Base-by-base conservation (phyloP, 75 land plant species). In the Selaginella tamariscina region DNA sequence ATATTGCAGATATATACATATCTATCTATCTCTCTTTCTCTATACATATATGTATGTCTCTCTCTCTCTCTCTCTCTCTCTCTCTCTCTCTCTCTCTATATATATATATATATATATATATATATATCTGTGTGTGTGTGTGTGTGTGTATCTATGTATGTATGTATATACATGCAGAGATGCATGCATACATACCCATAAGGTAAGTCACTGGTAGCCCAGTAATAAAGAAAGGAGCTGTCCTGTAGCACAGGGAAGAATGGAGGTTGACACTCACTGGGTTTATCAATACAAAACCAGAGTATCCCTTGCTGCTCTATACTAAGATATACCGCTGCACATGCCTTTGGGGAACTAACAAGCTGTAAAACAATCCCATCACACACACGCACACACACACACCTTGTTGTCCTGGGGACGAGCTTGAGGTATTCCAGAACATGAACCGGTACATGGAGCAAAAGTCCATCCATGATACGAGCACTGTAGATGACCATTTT, bases 401-500 rank as follows among this genome's bases (percentile, higher is more conserved):
- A 49, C 24, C 69, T 33, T 49, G 15, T 1, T 67, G 15, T 71
- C 78, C 31, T 78, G 77, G 9, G 64, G 55, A 1, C 80, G 78
- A 9, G 78, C 80, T 65, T 84, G 87, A 24, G 87, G 87, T 39
- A 82, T 82, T 13, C 11, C 26, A 32, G 82, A 75, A 54, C 87
- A 84, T 27, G 66, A 63, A 2, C 87, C 87, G 32, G 64, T 27
- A 1, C 56, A 24, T 32, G 79, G 73, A 32, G 68, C 76, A 56
- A 84, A 84, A 29, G 73, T 77, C 87, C 87, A 84, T 21, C 87
- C 87, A 72, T 84, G 87, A 77, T 84, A 84, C 27, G 79, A 78
- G 70, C 86, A 84, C 30, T 83, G 85, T 56, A 84, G 70, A 31
- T 78, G 69, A 21, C 87, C 87, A 30, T 73, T 55, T 54, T 27